Base-by-base conservation (phyloP, 2,329 filamentous ascomycete genomes). In the Clonostachys byssicola region DNA sequence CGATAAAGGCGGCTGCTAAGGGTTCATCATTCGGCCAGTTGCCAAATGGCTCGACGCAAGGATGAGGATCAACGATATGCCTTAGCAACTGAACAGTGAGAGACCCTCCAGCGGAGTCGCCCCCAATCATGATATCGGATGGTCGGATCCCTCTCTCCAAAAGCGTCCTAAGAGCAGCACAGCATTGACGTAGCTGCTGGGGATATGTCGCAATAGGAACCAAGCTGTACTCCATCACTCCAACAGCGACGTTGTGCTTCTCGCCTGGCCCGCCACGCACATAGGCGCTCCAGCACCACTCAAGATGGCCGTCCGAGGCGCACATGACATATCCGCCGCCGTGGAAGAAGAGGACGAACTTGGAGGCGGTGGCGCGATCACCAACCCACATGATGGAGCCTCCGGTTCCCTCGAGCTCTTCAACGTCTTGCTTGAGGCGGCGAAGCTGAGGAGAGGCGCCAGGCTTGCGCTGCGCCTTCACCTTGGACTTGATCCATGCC, bases 71-170 rank as follows among this genome's bases (percentile, higher is more conserved):
- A n/a, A 62, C 33, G 5, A 65, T 34, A 44, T 65, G 62, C 5
- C 54, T 44, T 12, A 67, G 46, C 20, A 67, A 20, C 50, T 63
- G 60, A 9, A 53, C 52, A 6, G 60, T 54, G 30, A 67, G 47
- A 42, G 64, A 64, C 2, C 56, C 64, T 8, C 63, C 63, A 0
- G 60, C 62, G 34, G 62, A 65, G 40, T 67, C 63, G 9, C 63
- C 64, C 4, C 62, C 64, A 12, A 67, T 46, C 9, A 63, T 42
- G 8, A 64, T 47, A 34, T 62, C 49, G 23, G 23, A 30, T 30
- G 23, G 9, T 30, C 23, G 23, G 4, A 30, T 30, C 3, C 23
- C 23, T 30, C 23, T 30, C 23, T 30, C 23, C 5, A 42, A 43
- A 13, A 64, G 48, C 9, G 49, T 61, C 5, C 47, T 51, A 1